Evolutionary conservation across 2,329 filamentous ascomycete species (phyloP).

Genomic region (Trichoderma aggressivum): DNA sequence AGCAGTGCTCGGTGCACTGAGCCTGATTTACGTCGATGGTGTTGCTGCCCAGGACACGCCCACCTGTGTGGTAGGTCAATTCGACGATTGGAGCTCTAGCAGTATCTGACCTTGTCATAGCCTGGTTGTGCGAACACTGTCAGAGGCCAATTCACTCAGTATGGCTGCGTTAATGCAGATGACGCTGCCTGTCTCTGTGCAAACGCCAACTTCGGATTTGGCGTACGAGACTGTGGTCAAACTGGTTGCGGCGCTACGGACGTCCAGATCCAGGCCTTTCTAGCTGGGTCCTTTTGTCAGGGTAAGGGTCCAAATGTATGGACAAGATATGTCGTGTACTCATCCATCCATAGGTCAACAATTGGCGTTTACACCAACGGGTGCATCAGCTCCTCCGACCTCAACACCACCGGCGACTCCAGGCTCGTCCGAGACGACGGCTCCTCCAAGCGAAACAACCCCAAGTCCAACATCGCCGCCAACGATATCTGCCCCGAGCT

Average conservation of each 20-base stretch:
- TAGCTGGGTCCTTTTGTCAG: conserved; percentile 26
- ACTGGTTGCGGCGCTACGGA: conserved; percentile 30
- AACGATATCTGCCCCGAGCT: background rate
- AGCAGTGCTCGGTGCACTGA: conserved; percentile 30
- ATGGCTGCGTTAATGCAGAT: conserved; percentile 29
- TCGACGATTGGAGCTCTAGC: background rate
- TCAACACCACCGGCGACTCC: background rate
- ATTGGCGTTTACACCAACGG: conserved; percentile 10
- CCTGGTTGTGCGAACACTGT: conserved; percentile 23
- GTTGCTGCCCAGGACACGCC: conserved; percentile 27
- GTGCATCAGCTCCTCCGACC: background rate
- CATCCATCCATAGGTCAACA: background rate
- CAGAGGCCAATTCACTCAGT: conserved; percentile 24
- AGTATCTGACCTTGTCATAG: conserved; percentile 19
- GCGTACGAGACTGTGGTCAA: conserved; percentile 36
- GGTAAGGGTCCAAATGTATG: conserved; percentile 12
- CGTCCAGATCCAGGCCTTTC: conserved; percentile 29
- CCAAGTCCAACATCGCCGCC: background rate
- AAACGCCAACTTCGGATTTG: conserved; percentile 25
- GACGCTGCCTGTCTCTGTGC: conserved; percentile 41
- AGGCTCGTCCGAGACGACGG: background rate
- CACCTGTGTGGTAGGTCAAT: conserved; percentile 33
- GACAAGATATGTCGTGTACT: background rate
- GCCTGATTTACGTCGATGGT: conserved; percentile 26
- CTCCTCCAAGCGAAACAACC: background rate